phyloP scores from a whole-genome alignment of 163 green algal species.

The Scenedesmus sp. region DNA sequence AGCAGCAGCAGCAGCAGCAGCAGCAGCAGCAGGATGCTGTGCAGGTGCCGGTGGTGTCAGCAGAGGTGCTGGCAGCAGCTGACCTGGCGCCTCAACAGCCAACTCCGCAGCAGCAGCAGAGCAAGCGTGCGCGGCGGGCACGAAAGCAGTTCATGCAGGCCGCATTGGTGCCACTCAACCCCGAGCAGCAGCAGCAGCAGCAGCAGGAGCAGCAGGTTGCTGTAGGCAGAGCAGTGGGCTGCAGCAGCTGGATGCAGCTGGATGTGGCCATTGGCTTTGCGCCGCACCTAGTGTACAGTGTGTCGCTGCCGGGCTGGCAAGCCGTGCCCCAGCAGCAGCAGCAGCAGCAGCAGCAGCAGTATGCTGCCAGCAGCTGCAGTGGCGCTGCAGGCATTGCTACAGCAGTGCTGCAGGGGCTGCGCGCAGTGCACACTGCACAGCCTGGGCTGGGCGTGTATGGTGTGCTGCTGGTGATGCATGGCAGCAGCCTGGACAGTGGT shows the following conservation, averaged over 20 bases:
- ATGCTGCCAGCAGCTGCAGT: not conserved
- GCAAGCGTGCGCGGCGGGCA: not conserved
- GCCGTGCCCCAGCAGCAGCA: not conserved
- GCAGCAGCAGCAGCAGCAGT: not conserved
- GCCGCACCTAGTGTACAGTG: not conserved
- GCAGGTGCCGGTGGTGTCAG: not conserved
- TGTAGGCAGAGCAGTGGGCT: not conserved
- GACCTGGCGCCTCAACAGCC: not conserved
- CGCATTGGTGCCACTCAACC: not conserved
- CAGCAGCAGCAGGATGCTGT: not conserved
- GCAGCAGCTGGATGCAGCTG: slow-evolving; percentile 3
- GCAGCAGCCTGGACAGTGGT: not conserved
- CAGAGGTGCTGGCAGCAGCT: not conserved
- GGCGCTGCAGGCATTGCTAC: not conserved
- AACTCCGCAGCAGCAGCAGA: slow-evolving; percentile 6
- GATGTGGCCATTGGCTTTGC: slow-evolving; percentile 13
- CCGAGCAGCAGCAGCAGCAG: not conserved
- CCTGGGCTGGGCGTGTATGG: not conserved
- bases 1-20: not conserved
- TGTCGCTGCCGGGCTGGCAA: not conserved
- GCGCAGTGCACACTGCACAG: not conserved
- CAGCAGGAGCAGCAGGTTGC: too few species aligned
- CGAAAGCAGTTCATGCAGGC: slow-evolving; percentile 43
- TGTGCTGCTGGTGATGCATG: not conserved
- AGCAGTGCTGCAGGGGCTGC: not conserved